Evolutionary conservation across 2,329 filamentous ascomycete species (phyloP).

Genomic region (Colletotrichum orbiculare): DNA sequence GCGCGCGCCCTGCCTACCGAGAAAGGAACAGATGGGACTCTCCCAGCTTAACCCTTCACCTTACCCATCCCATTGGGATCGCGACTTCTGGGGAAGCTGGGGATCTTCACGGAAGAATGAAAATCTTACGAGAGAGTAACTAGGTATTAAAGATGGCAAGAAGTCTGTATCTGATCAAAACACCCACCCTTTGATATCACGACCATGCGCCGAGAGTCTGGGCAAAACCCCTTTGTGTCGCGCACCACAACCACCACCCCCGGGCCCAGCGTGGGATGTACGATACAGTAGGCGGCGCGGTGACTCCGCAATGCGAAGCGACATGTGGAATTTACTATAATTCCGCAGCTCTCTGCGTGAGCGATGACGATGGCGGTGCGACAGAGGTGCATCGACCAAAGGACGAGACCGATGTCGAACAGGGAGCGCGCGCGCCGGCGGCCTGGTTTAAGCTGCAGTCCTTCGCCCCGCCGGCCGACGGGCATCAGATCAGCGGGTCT

Average conservation of each 20-base stretch:
- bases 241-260: background rate
- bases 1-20: background rate
- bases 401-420: conserved; percentile 6
- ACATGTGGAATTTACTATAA: conserved; percentile 8
- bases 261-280: conserved; percentile 16
- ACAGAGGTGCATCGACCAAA: background rate
- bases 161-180: background rate
- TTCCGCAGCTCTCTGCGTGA: background rate
- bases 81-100: background rate
- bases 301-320: conserved; percentile 17
- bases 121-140: background rate
- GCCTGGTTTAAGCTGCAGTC: conserved; percentile 13
- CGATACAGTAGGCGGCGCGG: background rate
- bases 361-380: background rate
- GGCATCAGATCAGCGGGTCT: conserved; percentile 17
- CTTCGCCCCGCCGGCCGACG: conserved; percentile 29
- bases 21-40: background rate
- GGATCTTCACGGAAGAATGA: background rate
- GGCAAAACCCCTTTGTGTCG: background rate
- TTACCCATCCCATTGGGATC: conserved; percentile 5
- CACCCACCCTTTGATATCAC: background rate
- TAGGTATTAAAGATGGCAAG: background rate
- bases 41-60: conserved; percentile 8
- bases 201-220: conserved; percentile 10
- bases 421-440: conserved; percentile 27